Evolutionary conservation across 2,329 filamentous ascomycete species (phyloP).

Genomic region (Xylariaceae sp.): DNA sequence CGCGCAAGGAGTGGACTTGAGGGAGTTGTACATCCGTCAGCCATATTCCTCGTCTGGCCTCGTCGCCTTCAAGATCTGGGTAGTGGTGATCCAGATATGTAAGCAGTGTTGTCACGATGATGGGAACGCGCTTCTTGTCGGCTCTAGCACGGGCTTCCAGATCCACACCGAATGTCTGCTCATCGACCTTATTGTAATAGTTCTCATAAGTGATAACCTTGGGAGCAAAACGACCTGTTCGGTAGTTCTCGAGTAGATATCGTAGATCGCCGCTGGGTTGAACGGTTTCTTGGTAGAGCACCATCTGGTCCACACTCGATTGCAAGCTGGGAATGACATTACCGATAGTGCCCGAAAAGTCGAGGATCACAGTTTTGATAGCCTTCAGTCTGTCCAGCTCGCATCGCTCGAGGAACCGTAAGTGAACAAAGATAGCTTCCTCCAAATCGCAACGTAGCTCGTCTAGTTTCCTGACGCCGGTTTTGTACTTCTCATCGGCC

Average conservation of each 20-base stretch:
- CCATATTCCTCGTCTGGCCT: conserved; percentile 89
- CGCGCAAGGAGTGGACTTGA: conserved; percentile 79
- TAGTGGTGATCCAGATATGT: conserved; percentile 97
- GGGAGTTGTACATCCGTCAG: conserved; percentile 83
- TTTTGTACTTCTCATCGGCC: conserved; percentile 91
- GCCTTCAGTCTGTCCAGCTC: conserved; percentile 94
- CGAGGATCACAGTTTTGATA: conserved; percentile 95
- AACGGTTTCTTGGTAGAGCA: conserved; percentile 98
- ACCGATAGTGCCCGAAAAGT: conserved; percentile 95
- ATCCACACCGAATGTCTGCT: conserved; percentile 96
- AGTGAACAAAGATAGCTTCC: conserved; percentile 86
- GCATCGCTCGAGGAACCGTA: conserved; percentile 95
- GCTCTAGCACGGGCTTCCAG: conserved; percentile 91
- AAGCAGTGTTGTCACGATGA: conserved; percentile 86
- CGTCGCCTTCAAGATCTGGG: conserved; percentile 93
- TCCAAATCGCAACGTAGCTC: conserved; percentile 91
- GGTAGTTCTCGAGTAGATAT: conserved; percentile 94
- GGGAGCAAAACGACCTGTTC: conserved; percentile 87
- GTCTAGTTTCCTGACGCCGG: conserved; percentile 79
- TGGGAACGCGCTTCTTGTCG: conserved; percentile 90
- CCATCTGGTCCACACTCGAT: conserved; percentile 96
- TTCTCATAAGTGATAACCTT: conserved; percentile 94
- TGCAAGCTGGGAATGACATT: conserved; percentile 97
- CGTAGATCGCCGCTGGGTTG: conserved; percentile 85
- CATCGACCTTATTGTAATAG: conserved; percentile 97